Evolutionary conservation across 345 rosid species (phyloP), one percentile per base, ranked within the genome.

Genomic region (Populus pruinosa): DNA sequence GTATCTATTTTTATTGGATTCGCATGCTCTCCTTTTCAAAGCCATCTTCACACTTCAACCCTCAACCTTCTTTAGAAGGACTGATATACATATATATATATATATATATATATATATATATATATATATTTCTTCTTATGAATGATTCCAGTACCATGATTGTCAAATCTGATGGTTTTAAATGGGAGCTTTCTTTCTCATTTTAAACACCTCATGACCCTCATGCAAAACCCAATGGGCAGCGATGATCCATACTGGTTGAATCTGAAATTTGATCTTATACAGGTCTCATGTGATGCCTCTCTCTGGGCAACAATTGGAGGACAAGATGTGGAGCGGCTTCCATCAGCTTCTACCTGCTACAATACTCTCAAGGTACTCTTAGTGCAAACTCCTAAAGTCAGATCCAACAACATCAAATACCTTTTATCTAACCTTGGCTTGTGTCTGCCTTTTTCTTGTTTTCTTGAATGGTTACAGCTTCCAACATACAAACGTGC

Each of bases 311-410:
- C 99, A 36, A 77, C 93, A 62, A 79, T 93, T 78, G 97, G 99
- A 75, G 99, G 99, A 75, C 97, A 92, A 76, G 99, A 96, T 80
- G 94, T 92, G 69, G 99, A 93, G 73, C 88, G 99, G 80, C 99
- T 96, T 84, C 98, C 99, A 74, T 96, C 98, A 38, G 94, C 99
- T 82, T 96, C 99, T 71, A 93, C 99, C 29, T 96, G 99, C 90
- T 93, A 96, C 88, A 96, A 96, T 85, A 96, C 98, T 77, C 97
- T 96, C 72, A 96, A 93, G 98, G 98, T 96, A 77, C 69, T 69
- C 66, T 39, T 69, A 12, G 25, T 39, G 47, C 69, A 73, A 35
- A 47, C 4, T 35, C 21, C 18, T 25, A 61, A 21, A 5, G 35
- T 77, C 20, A 31, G 23, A 68, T 64, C 10, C 44, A 18, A 56